Evolutionary conservation across 768 basidiomycete species (phyloP).

Genomic region (Sistotremastrum suecicum): DNA sequence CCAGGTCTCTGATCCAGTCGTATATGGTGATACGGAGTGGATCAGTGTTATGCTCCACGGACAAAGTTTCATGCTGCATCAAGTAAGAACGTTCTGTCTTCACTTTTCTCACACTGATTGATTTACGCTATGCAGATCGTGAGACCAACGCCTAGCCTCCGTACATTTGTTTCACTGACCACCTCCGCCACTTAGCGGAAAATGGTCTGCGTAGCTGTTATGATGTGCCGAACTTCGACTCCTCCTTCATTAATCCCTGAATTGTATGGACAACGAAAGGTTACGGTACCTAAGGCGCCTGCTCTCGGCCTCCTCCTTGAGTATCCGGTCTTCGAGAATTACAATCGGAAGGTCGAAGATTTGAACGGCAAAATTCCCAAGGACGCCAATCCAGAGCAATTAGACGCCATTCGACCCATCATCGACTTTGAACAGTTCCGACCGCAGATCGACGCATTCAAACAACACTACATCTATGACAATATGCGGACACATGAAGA

Average conservation of each 20-base stretch:
- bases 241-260: constrained; percentile 64
- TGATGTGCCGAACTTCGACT: constrained; percentile 61
- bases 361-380: constrained; percentile 37
- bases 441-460: constrained; percentile 68
- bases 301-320: constrained; percentile 87
- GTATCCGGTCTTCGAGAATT: constrained; percentile 67
- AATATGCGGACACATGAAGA: constrained; percentile 80
- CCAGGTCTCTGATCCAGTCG: constrained; percentile 72
- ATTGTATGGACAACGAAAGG: constrained; percentile 66
- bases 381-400: constrained; percentile 39
- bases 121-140: background rate
- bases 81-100: constrained; percentile 38
- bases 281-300: constrained; percentile 91
- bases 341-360: constrained; percentile 43
- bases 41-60: constrained; percentile 87
- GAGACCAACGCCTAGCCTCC: constrained; percentile 1
- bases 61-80: constrained; percentile 98
- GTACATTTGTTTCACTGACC: background rate
- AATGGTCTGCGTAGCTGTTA: constrained; percentile 85
- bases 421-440: constrained; percentile 60
- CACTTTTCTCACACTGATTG: background rate
- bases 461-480: constrained; percentile 73
- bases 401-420: constrained; percentile 28
- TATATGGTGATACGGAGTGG: constrained; percentile 91
- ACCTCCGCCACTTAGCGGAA: constrained; percentile 52